A percentile compares a stretch with the other conserved stretches of the same genome.
Conservation (phyloP, 192 early-diverging fungal species). For the Coemansia sp. region DNA sequence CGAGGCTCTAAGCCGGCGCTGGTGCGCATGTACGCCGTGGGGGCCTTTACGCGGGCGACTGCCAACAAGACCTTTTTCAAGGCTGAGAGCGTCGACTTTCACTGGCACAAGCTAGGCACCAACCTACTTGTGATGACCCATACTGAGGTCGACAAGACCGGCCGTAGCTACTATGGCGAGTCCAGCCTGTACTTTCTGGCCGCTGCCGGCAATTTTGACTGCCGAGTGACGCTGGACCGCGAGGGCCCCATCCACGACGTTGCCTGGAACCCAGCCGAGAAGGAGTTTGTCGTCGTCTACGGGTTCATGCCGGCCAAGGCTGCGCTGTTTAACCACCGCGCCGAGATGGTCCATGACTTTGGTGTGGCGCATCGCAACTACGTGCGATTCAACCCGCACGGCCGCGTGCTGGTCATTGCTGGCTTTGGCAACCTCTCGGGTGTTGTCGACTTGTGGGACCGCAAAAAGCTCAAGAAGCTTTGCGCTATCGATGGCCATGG, state of each 20-base stretch:
- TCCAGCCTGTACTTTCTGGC: conserved; percentile 89
- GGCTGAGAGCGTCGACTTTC: conserved; percentile 87
- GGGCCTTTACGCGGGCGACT: conserved; percentile 65
- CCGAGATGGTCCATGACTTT: conserved; percentile 79
- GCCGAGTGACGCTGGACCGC: conserved; percentile 76
- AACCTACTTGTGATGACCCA: conserved; percentile 86
- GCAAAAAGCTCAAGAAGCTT: conserved; percentile 79
- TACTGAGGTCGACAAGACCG: conserved; percentile 94
- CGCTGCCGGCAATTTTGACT: conserved; percentile 89
- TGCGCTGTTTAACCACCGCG: conserved; percentile 89
- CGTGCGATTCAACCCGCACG: conserved; percentile 86
- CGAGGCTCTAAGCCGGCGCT: conserved; percentile 76
- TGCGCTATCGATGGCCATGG: conserved; percentile 77
- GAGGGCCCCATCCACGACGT: conserved; percentile 96
- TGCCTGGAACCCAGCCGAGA: conserved; percentile 90
- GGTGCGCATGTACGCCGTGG: conserved; percentile 82
- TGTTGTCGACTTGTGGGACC: conserved; percentile 92
- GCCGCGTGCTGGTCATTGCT: conserved; percentile 81
- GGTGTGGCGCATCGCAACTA: conserved; percentile 84
- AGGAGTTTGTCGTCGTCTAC: conserved; percentile 96
- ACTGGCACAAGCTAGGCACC: conserved; percentile 90
- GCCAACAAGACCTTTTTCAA: conserved; percentile 94
- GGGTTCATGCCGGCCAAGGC: conserved; percentile 93
- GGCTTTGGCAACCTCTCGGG: conserved; percentile 97
- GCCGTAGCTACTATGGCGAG: conserved; percentile 97